Evolutionary conservation across 176 grass and related monocot species (phyloP), one percentile per base, ranked within the genome.

Genomic region (Triticum monococcum): DNA sequence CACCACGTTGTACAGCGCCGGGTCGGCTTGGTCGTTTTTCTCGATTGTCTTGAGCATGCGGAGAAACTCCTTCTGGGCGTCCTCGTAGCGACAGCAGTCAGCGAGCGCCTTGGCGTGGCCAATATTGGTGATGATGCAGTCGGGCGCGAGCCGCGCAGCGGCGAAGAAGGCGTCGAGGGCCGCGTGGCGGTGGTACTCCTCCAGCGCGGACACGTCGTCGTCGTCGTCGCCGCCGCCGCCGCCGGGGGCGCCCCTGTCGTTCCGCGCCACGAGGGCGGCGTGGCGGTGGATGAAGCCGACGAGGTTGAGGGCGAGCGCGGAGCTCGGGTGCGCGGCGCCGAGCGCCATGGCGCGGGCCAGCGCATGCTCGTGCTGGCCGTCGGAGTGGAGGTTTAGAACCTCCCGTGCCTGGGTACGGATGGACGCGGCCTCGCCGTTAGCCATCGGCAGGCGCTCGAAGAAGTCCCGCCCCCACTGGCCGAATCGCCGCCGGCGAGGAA

Each of bases 231-330:
- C 36, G 36, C 7, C 7, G 36, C 36, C 36, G 36, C 36, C 36
- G 36, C 36, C 36, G 8, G 26, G 12, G 12, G 64, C 38, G 38
- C 9, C 64, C 20, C 69, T 23, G 1, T 41, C 10, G 36, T 12
- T 12, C 72, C 12, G 16, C 24, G 3, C 72, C 41, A 9, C 35
- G 36, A 4, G 9, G 0, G n/a, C 6, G 2, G 60, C 35, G 13
- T 12, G 9, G 16, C 14, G 9, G 43, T 81, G 64, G 25, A 81
- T 26, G 64, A 0, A 1, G 26, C 64, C 64, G 11, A 8, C 14
- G 41, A 81, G 64, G 79, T 68, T 81, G 41, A 68, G 43, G 0
- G 18, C 79, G 64, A 81, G 64, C 25, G 79, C 41, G 25, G 79
- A 81, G 25, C 0, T 2, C 26, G 9, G 16, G 64, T 81, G 18